Base-by-base conservation (phyloP, 805 yeast genomes). In the Ogataea angusta region DNA sequence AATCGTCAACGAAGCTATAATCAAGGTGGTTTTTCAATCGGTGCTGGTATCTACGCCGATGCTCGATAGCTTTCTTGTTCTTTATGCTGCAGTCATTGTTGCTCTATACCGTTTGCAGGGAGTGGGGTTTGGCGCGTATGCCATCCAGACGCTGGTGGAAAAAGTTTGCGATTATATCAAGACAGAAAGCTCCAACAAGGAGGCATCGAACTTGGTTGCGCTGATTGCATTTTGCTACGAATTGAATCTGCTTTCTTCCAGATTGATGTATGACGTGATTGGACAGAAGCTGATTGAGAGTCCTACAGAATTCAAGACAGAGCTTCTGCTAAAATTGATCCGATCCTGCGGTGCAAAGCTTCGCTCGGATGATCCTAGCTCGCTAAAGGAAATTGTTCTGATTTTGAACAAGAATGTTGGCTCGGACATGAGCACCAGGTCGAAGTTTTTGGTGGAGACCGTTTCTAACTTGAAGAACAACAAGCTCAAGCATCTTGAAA, bases 331-430 rank as follows among this genome's bases (percentile, higher is more conserved):
- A 38, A 76, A 82, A 49, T 67, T 91, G 14, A 69, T 93, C 15
- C 75, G 84, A 36, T 78, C 78, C 25, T 77, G 89, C 9, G 99
- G 99, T 31, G 74, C 80, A 8, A 87, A 86, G 55, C 76, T 93
- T 63, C 78, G 99, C 57, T 67, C 85, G 4, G 99, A 93, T 59
- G 99, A 93, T 59, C 95, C 98, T 1, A 62, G 74, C 8, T 82
- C 96, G 0, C 70, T 93, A 39, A 89, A 85, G 56, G 90, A 85
- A 30, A 89, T 91, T 34, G 78, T 89, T 10, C 38, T 75, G 3
- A 68, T 72, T 30, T 66, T 84, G 26, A 85, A 82, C 48, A 66
- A 66, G 24, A 63, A 73, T 2, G 61, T 75, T 3, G 69, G 69
- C 14, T 56, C 57, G 5, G 52, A 62, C 42, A 57, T 60, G 53